Conservation (phyloP, 73 alveolate species). For the Paramecium bursaria region DNA sequence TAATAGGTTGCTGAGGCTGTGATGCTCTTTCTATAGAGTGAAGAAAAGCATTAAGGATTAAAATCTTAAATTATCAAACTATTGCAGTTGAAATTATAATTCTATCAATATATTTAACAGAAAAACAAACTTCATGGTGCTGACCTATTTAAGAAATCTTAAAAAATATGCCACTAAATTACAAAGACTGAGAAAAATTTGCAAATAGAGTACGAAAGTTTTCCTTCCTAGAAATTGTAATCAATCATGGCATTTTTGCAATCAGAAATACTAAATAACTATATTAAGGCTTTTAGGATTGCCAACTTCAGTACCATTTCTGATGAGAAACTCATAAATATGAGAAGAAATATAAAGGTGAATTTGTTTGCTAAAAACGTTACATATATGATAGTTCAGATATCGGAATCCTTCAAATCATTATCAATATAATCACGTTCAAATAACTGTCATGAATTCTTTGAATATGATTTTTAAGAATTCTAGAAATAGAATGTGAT, state of each 20-base stretch:
- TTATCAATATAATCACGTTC: conserved; percentile 2
- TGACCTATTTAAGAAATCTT: too few relatives aligned
- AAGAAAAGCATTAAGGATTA: conserved; percentile 6
- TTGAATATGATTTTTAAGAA: conserved; percentile 2
- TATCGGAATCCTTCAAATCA: background rate
- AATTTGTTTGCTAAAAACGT: background rate
- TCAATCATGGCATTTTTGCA: conserved; percentile 4
- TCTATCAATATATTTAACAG: too few relatives aligned
- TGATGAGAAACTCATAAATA: background rate
- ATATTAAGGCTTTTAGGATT: background rate
- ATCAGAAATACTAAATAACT: conserved; percentile 2
- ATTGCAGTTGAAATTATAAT: background rate
- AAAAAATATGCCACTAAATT: too few relatives aligned
- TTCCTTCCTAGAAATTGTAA: conserved; percentile 2
- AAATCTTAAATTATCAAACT: background rate
- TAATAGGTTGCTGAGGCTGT: conserved; percentile 37
- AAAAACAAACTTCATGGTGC: too few relatives aligned
- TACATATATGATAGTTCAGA: background rate
- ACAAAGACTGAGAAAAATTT: too few relatives aligned
- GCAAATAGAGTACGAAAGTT: too few relatives aligned
- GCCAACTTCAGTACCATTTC: background rate
- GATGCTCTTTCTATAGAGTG: conserved; percentile 8
- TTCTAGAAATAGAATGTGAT: background rate
- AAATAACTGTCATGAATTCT: background rate
- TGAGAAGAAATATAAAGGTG: background rate